These are phyloP conservation scores for Paramecium caudatum DNA, from an alignment of 73 alveolate genomes.

Conservation along the genomic window DNA sequence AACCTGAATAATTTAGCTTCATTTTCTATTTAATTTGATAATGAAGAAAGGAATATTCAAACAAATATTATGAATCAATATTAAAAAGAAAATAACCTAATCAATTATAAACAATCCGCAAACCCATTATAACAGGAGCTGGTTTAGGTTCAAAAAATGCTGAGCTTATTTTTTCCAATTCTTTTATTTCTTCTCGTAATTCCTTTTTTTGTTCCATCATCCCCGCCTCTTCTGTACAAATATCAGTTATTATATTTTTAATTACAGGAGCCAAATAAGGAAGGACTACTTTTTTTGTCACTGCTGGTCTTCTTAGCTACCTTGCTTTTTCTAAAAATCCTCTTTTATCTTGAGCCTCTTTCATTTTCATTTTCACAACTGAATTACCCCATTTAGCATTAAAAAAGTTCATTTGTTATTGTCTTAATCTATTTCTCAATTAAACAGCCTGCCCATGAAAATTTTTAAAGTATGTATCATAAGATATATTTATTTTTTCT, in stretches of 20 bases:
- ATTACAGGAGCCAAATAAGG: neutral
- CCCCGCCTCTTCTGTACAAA: constrained; percentile 54
- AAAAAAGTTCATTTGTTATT: constrained; percentile 37
- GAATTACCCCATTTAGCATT: constrained; percentile 69
- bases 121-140: constrained; percentile 3
- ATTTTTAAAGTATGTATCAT: constrained; percentile 14
- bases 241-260: constrained; percentile 31
- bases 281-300: neutral
- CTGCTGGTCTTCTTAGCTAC: neutral
- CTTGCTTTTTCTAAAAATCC: constrained; percentile 18
- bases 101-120: neutral
- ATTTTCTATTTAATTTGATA: neutral
- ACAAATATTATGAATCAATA: too few relatives aligned
- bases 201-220: constrained; percentile 26
- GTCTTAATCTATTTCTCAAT: constrained; percentile 1
- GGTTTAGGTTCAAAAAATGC: constrained; percentile 19
- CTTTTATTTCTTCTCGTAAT: neutral
- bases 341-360: constrained; percentile 40
- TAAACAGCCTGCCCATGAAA: constrained; percentile 42
- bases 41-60: neutral
- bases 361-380: constrained; percentile 58
- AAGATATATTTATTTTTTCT: neutral
- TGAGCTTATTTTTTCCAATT: constrained; percentile 2
- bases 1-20: neutral
- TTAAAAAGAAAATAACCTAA: too few relatives aligned